Evolutionary conservation across 2,329 filamentous ascomycete genomes (phyloP), one percentile per base, ranked within the genome.

Genomic region (Volutella citrinella): DNA sequence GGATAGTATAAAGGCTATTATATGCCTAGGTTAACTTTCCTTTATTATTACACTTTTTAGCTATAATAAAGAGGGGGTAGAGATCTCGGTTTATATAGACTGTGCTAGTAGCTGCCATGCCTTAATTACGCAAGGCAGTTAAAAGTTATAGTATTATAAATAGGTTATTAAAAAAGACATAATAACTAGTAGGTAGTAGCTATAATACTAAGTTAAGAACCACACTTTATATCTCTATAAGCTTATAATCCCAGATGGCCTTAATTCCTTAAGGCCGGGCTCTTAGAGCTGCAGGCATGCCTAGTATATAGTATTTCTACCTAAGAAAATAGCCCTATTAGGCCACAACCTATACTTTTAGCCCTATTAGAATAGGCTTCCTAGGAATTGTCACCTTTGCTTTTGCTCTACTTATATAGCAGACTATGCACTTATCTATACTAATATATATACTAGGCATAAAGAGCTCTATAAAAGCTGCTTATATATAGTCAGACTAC

Each of bases 91-190:
- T 49, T 10, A 19, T 18, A 7, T 37, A 31, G 15, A 28, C 35
- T 19, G 30, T 46, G 32, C 45, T 38, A 37, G 34, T 46, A 14
- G 40, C 41, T 1, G 32, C 27, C 5, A 15, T 8, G 12, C 37
- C 31, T 26, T 10, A 12, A 7, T 38, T 10, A 10, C 34, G 26
- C 24, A 48, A 34, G 4, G n/a, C 19, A 9, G 24, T 13, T 25
- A 43, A 38, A 25, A 42, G 42, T 17, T 38, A 6, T 13, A 19
- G 28, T 3, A 30, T 31, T 0, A 33, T 43, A 25, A 46, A 45
- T 14, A 48, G 40, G 34, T 42, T 47, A 36, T 47, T 30, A 15
- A 38, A n/a, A 14, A 46, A 42, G 37, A 45, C 34, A 28, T 45
- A 30, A 29, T 46, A 42, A 26, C 8, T 46, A 14, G 26, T 19